Evolutionary conservation across 768 basidiomycete genomes (phyloP).

Genomic region (Macrolepiota fuliginosa): DNA sequence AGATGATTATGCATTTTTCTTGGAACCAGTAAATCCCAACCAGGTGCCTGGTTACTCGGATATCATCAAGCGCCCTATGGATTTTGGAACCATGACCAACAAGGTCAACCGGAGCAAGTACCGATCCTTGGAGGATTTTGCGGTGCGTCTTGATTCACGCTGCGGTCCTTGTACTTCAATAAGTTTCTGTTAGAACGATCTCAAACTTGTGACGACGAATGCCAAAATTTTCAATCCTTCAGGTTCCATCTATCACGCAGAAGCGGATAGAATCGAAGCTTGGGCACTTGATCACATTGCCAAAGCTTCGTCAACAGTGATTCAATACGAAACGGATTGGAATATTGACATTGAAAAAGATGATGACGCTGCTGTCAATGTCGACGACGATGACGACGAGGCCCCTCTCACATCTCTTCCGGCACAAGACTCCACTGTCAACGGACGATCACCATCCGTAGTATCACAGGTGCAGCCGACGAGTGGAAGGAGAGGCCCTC

Average conservation of each 20-base stretch:
- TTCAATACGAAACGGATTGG: slow-evolving; percentile 83
- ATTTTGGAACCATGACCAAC: slow-evolving; percentile 79
- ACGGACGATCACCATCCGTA: slow-evolving; percentile 46
- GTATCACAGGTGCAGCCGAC: slow-evolving; percentile 38
- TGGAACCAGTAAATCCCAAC: slow-evolving; percentile 59
- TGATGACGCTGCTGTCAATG: slow-evolving; percentile 42
- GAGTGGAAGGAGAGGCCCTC: slow-evolving; percentile 39
- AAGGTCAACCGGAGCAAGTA: slow-evolving; percentile 81
- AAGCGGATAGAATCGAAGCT: slow-evolving; percentile 68
- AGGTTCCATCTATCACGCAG: slow-evolving; percentile 68
- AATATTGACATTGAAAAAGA: slow-evolving; percentile 78
- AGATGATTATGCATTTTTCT: slow-evolving; percentile 84
- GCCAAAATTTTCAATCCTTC: slow-evolving; percentile 77
- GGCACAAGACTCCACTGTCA: slow-evolving; percentile 41
- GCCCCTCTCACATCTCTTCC: slow-evolving; percentile 33
- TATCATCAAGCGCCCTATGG: slow-evolving; percentile 86
- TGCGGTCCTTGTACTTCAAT: slow-evolving; percentile 9
- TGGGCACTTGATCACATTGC: slow-evolving; percentile 76
- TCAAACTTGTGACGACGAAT: slow-evolving; percentile 70
- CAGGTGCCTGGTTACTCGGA: slow-evolving; percentile 63
- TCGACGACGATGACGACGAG: slow-evolving; percentile 40
- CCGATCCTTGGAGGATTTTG: slow-evolving; percentile 76
- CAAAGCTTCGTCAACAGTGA: slow-evolving; percentile 68
- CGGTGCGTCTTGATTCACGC: slow-evolving; percentile 42
- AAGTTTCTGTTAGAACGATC: slow-evolving; percentile 48